Evolutionary conservation across 169 alveolate species (phyloP), one percentile per base, ranked within the genome.

Genomic region (Theileria annulata): DNA sequence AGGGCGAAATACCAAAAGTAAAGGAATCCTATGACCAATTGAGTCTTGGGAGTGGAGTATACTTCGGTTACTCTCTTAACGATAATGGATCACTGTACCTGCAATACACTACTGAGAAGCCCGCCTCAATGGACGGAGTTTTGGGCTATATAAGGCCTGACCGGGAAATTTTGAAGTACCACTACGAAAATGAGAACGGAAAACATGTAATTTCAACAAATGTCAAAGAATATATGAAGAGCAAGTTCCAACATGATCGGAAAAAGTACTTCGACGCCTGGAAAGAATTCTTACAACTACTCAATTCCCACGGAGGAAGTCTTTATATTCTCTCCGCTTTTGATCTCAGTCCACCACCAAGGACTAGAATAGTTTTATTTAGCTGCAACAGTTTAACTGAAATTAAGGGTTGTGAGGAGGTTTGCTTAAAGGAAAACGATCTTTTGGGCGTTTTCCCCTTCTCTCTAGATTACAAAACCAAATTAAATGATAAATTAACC

Each of bases 281-380:
- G 75, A 64, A 64, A 23, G 74, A 87, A 64, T 90, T 87, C 47
- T 63, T 90, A 64, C 86, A 87, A 37, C 54, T 87, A 28, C 70
- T 85, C 49, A 74, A 33, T 33, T 67, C 86, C 31, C 63, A 49
- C 79, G 76, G 85, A 37, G 92, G 93, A 13, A 58, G 54, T n/a
- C 37, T 87, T 31, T 90, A 90, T 60, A 76, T 90, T n/a, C 59
- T 90, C 37, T 85, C 83, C 33, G 91, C 91, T n/a, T 87, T 86
- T 31, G 80, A 64, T 4, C 77, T 85, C 28, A 81, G 87, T 13
- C 94, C 94, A 4, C 94, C 94, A 2, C 93, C 94, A 0, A 84
- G 63, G 68, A 69, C 77, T 23, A 77, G 51, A 37, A 48, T 90
- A 28, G 71, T 62, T 37, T 37, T 62, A 15, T 30, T 62, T 30